Percentiles rank a stretch among this genome's conserved stretches.
These are phyloP conservation scores for Periconia sp. DNA, from an alignment of 2,329 filamentous ascomycete genomes.

Conservation along the genomic window DNA sequence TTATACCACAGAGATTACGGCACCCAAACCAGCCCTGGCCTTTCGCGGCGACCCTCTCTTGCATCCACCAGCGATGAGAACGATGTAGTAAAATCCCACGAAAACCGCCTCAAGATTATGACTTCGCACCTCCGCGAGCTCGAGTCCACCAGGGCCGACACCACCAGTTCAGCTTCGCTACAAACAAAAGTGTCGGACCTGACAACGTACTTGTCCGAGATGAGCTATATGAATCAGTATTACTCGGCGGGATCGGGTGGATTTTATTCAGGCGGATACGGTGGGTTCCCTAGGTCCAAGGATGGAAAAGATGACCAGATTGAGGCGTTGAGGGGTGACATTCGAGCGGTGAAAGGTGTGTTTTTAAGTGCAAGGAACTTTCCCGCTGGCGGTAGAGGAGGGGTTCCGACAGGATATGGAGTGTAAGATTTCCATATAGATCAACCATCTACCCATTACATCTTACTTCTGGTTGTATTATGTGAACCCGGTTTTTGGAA, in stretches of 20 bases:
- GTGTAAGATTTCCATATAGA: constrained; percentile 3
- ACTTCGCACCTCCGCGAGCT: constrained; percentile 55
- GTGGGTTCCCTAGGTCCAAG: constrained; percentile 44
- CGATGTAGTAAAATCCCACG: constrained; percentile 40
- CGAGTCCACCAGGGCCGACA: constrained; percentile 52
- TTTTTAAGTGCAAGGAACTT: constrained; percentile 75
- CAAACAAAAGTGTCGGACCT: constrained; percentile 56
- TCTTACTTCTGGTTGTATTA: no score
- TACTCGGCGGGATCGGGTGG: constrained; percentile 45
- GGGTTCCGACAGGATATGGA: constrained; percentile 23
- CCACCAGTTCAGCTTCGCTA: constrained; percentile 54
- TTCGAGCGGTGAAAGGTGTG: constrained; percentile 77
- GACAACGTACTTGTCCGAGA: constrained; percentile 62
- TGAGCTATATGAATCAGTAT: constrained; percentile 43
- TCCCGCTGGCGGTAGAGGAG: constrained; percentile 40
- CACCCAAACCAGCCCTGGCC: constrained; percentile 68
- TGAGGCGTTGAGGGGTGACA: constrained; percentile 71
- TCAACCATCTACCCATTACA: no score
- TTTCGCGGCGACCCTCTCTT: constrained; percentile 44
- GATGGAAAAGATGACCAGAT: constrained; percentile 69
- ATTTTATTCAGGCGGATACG: constrained; percentile 31
- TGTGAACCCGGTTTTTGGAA: no score
- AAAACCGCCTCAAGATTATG: constrained; percentile 53
- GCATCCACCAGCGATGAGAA: constrained; percentile 25
- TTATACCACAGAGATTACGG: constrained; percentile 81